Conservation (phyloP, 768 basidiomycete species). For the Lentinula sp. region DNA sequence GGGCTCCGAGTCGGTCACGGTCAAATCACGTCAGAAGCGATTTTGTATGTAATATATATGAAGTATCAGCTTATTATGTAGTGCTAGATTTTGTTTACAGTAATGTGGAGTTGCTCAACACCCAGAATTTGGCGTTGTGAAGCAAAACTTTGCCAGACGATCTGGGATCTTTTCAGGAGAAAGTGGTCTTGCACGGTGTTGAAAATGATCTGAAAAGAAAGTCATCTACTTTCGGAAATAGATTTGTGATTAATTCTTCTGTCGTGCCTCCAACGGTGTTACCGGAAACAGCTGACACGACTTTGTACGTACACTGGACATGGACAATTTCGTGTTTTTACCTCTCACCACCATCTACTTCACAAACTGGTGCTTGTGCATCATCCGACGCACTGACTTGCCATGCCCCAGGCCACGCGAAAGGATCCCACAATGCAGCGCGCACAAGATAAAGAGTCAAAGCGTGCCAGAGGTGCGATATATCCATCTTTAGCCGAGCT, state of each 20-base stretch:
- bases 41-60: too few species aligned
- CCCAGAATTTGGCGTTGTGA: not conserved
- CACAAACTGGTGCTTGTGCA: not conserved
- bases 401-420: constrained; percentile 47
- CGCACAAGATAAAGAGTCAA: constrained; percentile 60
- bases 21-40: too few species aligned
- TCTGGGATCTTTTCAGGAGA: too few species aligned
- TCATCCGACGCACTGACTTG: not conserved
- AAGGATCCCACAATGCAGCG: constrained; percentile 40
- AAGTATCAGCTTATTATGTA: too few species aligned
- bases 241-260: not conserved
- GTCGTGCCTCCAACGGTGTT: not conserved
- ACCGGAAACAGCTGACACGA: not conserved
- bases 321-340: constrained; percentile 3
- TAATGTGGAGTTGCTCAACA: too few species aligned
- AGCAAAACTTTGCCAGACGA: not conserved
- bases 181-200: too few species aligned
- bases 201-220: not conserved
- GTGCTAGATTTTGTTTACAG: too few species aligned
- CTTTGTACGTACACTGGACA: constrained; percentile 4
- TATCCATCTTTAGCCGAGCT: not conserved
- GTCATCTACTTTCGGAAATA: not conserved
- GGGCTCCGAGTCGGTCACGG: too few species aligned
- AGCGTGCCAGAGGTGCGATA: constrained; percentile 50
- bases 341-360: constrained; percentile 6